Conservation (phyloP, 139 green algal genomes). For the Closterium sp. region DNA sequence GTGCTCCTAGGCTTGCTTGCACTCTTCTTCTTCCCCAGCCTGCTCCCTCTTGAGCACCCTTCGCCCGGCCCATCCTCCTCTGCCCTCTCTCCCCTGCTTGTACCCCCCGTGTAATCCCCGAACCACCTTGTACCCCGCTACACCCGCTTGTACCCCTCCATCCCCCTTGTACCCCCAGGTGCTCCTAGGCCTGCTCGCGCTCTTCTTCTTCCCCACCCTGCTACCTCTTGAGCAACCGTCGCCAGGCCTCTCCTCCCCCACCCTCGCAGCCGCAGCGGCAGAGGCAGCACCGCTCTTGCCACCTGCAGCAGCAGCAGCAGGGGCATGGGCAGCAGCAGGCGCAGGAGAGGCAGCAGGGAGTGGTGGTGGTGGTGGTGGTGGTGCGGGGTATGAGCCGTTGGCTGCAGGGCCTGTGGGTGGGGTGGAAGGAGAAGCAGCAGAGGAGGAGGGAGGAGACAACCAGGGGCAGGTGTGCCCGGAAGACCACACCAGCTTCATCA, state of each 20-base stretch:
- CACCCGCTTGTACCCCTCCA: too few relatives aligned
- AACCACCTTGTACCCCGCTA: too few relatives aligned
- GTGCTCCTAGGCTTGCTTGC: too few relatives aligned
- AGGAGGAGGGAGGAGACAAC: neutral
- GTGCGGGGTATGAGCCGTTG: neutral
- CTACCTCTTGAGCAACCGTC: neutral
- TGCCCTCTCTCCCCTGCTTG: too few relatives aligned
- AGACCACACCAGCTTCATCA: neutral
- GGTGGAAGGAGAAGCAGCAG: neutral
- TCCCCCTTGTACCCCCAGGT: neutral
- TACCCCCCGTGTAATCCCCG: too few relatives aligned
- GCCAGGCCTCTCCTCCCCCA: neutral
- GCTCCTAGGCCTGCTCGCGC: constrained; percentile 13
- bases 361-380: too few relatives aligned
- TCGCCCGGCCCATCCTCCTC: too few relatives aligned
- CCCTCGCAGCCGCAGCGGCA: neutral
- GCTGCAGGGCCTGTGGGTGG: neutral
- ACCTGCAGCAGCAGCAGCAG: neutral
- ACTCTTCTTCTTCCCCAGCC: too few relatives aligned
- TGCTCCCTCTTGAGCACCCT: neutral
- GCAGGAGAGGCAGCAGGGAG: too few relatives aligned
- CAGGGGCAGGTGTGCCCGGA: neutral
- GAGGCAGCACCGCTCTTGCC: neutral
- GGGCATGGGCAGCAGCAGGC: neutral
- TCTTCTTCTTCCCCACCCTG: constrained; percentile 22